Conservation (phyloP, 2,329 filamentous ascomycete genomes). For the Chaetoscypha palmicola region DNA sequence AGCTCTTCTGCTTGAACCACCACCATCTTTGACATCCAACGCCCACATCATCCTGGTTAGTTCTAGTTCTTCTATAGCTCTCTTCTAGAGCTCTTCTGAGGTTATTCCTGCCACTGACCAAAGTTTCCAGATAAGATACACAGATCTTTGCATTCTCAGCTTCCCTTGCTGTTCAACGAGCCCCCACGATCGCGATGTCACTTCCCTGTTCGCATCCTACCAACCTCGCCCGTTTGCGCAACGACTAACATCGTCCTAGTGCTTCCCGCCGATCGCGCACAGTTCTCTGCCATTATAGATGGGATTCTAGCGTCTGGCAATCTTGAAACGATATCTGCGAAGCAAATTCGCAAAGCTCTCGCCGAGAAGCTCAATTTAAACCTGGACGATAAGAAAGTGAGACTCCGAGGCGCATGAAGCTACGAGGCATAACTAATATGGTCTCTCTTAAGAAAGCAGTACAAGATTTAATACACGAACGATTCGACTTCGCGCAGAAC, state of each 20-base stretch:
- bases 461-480: constrained; percentile 46
- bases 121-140: no score
- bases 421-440: constrained; percentile 7
- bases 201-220: not conserved
- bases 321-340: constrained; percentile 33
- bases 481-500: constrained; percentile 42
- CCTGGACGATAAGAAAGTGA: constrained; percentile 33
- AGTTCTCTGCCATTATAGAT: constrained; percentile 35
- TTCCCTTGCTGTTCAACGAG: no score
- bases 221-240: not conserved
- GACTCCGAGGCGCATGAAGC: not conserved
- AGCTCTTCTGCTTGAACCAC: no score
- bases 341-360: constrained; percentile 33
- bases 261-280: constrained; percentile 24
- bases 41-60: no score
- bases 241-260: constrained; percentile 17
- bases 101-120: no score
- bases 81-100: no score
- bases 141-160: no score
- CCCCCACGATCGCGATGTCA: not conserved
- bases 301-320: constrained; percentile 32
- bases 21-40: no score
- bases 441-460: constrained; percentile 39
- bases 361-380: constrained; percentile 29
- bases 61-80: no score